A percentile compares a stretch with the other conserved stretches of the same genome.
These are phyloP conservation scores for Osmanthus fragrans DNA, from an alignment of 257 asterid species.

Conservation along the genomic window DNA sequence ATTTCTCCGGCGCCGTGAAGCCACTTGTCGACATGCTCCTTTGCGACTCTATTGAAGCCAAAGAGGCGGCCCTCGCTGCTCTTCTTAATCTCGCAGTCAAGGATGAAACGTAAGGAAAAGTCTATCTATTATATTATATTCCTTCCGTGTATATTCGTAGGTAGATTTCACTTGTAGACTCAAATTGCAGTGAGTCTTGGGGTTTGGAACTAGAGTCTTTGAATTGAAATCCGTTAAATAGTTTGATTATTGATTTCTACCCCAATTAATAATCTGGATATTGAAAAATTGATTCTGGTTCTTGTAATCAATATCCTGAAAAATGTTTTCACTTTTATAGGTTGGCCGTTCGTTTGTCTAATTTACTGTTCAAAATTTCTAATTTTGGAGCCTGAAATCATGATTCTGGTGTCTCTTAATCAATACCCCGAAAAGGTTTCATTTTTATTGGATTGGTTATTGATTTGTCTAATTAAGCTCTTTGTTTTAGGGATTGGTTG, in stretches of 20 bases:
- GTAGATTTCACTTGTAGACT: background rate
- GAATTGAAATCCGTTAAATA: background rate
- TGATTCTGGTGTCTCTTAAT: conserved; percentile 10
- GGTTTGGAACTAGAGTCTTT: conserved; percentile 2
- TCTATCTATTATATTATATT: background rate
- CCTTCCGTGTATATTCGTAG: background rate
- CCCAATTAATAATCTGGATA: background rate
- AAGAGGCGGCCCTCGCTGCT: conserved; percentile 75
- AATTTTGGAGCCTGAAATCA: background rate
- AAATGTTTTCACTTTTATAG: background rate
- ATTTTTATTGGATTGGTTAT: conserved; percentile 18
- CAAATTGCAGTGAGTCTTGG: conserved; percentile 13
- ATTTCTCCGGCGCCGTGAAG: conserved; percentile 60
- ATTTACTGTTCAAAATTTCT: background rate
- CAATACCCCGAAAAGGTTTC: background rate
- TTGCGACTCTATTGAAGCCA: conserved; percentile 45
- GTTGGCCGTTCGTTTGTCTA: conserved; percentile 2
- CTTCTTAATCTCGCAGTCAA: conserved; percentile 85
- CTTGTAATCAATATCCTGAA: background rate
- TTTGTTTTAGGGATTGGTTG: background rate
- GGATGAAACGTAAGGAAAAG: conserved; percentile 63
- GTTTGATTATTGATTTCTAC: background rate
- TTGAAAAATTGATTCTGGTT: background rate
- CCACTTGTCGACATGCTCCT: conserved; percentile 77
- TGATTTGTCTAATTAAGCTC: conserved; percentile 5